These are phyloP conservation scores for Rauvolfia tetraphylla DNA, from an alignment of 257 asterid genomes.

Conservation along the genomic window DNA sequence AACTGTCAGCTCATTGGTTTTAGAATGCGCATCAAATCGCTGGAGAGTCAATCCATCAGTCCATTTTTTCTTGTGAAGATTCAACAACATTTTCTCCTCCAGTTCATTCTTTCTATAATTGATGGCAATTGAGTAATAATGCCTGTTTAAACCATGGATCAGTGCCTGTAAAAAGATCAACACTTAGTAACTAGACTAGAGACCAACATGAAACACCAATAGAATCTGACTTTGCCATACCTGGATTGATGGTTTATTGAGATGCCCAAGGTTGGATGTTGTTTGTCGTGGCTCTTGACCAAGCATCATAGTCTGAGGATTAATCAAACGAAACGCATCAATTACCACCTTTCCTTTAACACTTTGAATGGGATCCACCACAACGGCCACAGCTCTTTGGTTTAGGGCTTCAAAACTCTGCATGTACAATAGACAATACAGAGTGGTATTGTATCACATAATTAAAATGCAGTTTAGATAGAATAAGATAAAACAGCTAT, in stretches of 20 bases:
- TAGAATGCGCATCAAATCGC: constrained; percentile 84
- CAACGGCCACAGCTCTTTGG: constrained; percentile 95
- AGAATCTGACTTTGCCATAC: constrained; percentile 26
- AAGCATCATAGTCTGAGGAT: constrained; percentile 99
- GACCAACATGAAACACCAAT: not conserved
- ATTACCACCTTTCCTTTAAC: constrained; percentile 98
- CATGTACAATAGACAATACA: constrained; percentile 19
- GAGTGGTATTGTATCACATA: not conserved
- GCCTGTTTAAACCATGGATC: constrained; percentile 92
- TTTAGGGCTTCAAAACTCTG: constrained; percentile 98
- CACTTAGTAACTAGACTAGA: not conserved
- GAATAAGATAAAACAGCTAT: not conserved
- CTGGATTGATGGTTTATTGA: constrained; percentile 92
- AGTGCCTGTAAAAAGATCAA: constrained; percentile 52
- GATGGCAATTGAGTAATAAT: constrained; percentile 90
- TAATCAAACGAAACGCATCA: constrained; percentile 87
- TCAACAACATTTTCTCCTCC: constrained; percentile 94
- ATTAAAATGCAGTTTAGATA: not conserved
- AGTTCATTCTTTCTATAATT: constrained; percentile 94
- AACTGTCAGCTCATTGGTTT: constrained; percentile 92
- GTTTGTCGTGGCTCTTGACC: constrained; percentile 99
- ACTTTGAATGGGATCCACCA: constrained; percentile 97
- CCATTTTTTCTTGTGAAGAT: constrained; percentile 96
- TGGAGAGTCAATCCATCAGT: constrained; percentile 86
- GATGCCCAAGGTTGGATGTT: constrained; percentile 93